phyloP scores from a whole-genome alignment of 2,329 filamentous ascomycete species.

The Massarina eburnea region DNA sequence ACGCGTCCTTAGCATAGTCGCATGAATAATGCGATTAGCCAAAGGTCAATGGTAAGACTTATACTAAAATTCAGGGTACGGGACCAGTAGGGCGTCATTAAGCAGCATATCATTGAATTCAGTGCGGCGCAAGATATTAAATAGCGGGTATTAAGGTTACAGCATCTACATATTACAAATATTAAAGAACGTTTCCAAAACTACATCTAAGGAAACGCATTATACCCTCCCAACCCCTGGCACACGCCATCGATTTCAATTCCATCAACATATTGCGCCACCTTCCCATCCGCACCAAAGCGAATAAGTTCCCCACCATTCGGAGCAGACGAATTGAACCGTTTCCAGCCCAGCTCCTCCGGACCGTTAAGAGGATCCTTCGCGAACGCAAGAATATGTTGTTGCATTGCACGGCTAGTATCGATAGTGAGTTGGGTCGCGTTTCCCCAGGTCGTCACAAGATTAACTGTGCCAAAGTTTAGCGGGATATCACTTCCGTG shows the following conservation, averaged over 20 bases:
- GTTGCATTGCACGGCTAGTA: conserved; percentile 36
- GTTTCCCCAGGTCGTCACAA: conserved; percentile 8
- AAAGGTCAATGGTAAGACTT: too few relatives aligned
- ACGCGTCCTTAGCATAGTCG: too few relatives aligned
- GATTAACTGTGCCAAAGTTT: conserved; percentile 20
- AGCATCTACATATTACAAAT: too few relatives aligned
- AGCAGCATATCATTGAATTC: too few relatives aligned
- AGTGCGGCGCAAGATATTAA: too few relatives aligned
- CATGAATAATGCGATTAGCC: too few relatives aligned
- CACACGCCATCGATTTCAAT: conserved; percentile 16
- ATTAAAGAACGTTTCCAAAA: too few relatives aligned
- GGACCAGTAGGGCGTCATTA: too few relatives aligned
- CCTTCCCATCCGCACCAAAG: conserved; percentile 13
- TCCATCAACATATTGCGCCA: conserved; percentile 13
- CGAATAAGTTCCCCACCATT: conserved; percentile 13
- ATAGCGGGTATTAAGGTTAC: too few relatives aligned
- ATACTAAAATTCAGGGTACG: too few relatives aligned
- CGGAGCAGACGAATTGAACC: conserved; percentile 8
- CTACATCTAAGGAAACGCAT: conserved; percentile 18
- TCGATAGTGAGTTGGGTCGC: conserved; percentile 24
- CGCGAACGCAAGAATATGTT: conserved; percentile 32
- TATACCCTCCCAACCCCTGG: conserved; percentile 11
- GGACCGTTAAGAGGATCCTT: conserved; percentile 25
- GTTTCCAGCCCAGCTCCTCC: conserved; percentile 12
- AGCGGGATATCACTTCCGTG: conserved; percentile 22